phyloP scores from a whole-genome alignment of 352 stramenopile species.

The Aphanomyces euteiches region DNA sequence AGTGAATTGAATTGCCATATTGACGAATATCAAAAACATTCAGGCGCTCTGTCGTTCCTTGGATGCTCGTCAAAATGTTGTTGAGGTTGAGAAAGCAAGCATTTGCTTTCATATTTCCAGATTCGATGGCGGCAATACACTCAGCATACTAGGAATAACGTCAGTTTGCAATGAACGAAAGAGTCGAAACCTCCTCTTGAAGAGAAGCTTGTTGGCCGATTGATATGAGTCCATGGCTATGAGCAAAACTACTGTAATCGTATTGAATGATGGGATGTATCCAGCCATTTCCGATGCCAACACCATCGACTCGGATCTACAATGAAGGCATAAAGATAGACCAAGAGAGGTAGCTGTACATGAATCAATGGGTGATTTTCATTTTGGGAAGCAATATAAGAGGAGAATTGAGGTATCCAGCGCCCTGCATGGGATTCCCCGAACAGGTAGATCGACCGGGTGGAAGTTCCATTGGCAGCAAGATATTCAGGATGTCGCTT shows the following conservation, averaged over 20 bases:
- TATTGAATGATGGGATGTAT: conserved; percentile 95
- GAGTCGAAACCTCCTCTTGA: conserved; percentile 35
- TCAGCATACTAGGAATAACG: conserved; percentile 37
- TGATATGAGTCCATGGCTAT: conserved; percentile 89
- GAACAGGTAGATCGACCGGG: conserved; percentile 90
- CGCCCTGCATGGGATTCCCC: conserved; percentile 96
- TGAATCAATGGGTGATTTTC: conserved; percentile 9
- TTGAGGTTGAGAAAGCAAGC: conserved; percentile 92
- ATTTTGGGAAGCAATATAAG: conserved; percentile 91
- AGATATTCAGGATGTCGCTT: conserved; percentile 74
- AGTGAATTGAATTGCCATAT: conserved; percentile 63
- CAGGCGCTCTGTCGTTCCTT: conserved; percentile 56
- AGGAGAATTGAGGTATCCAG: conserved; percentile 95
- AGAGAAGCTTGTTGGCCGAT: conserved; percentile 67
- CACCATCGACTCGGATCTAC: conserved; percentile 70
- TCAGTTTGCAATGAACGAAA: not conserved
- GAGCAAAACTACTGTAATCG: conserved; percentile 91
- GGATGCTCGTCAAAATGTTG: conserved; percentile 70
- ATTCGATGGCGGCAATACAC: conserved; percentile 72
- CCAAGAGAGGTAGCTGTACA: not conserved
- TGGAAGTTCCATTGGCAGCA: conserved; percentile 35
- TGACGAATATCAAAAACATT: conserved; percentile 93
- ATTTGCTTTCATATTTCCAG: conserved; percentile 61
- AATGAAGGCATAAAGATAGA: conserved; percentile 23
- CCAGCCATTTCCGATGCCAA: conserved; percentile 98